Evolutionary conservation across 169 alveolate genomes (phyloP).

Genomic region (Babesia sp.): DNA sequence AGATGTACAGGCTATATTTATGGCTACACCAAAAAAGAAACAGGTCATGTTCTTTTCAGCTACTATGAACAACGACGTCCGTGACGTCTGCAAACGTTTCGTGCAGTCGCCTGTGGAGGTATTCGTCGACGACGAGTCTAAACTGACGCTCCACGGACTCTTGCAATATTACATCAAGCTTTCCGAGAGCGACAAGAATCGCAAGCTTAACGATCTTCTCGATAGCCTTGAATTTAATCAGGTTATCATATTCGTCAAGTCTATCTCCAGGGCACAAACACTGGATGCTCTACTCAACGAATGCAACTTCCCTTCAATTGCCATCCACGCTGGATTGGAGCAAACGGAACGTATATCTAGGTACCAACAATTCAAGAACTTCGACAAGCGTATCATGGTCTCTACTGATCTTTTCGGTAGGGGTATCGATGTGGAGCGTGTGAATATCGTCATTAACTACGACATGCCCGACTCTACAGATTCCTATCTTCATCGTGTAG

Average conservation of each 20-base stretch:
- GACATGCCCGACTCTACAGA: slow-evolving; percentile 95
- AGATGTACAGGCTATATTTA: slow-evolving; percentile 97
- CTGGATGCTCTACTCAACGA: slow-evolving; percentile 93
- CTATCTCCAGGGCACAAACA: slow-evolving; percentile 93
- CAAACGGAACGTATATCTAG: slow-evolving; percentile 89
- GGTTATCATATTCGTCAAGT: slow-evolving; percentile 97
- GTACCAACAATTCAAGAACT: slow-evolving; percentile 95
- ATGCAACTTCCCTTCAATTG: slow-evolving; percentile 99
- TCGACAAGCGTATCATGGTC: slow-evolving; percentile 97
- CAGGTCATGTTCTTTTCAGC: slow-evolving; percentile 99
- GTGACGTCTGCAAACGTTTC: slow-evolving; percentile 95
- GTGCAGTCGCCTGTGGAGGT: slow-evolving; percentile 98
- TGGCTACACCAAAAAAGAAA: slow-evolving; percentile 95
- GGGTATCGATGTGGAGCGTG: slow-evolving; percentile 99
- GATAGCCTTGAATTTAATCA: slow-evolving; percentile 98
- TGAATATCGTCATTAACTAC: slow-evolving; percentile 98
- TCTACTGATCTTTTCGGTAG: slow-evolving; percentile 99
- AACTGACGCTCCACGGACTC: slow-evolving; percentile 97
- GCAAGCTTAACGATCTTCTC: slow-evolving; percentile 93
- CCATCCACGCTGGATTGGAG: slow-evolving; percentile 93
- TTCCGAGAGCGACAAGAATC: slow-evolving; percentile 95
- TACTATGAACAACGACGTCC: slow-evolving; percentile 94
- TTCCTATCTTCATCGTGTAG: slow-evolving; percentile 89
- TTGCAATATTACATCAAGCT: slow-evolving; percentile 97
- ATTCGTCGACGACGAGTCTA: slow-evolving; percentile 98